Conservation (phyloP, 306 rosid species). For the Fragaria ananassa region DNA sequence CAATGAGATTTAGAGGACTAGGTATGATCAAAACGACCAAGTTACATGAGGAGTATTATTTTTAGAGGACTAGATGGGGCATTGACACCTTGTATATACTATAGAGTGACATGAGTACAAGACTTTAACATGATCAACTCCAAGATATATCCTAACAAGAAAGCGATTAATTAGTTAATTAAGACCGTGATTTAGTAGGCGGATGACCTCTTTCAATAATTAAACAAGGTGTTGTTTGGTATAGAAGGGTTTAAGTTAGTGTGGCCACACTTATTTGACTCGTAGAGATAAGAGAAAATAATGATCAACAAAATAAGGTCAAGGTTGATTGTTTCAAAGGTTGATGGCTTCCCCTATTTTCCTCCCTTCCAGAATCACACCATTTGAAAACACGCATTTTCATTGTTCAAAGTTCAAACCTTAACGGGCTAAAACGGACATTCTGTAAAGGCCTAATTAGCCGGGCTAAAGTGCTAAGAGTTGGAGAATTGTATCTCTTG, state of each 20-base stretch:
- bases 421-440: too few species aligned
- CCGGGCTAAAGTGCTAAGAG: neutral
- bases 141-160: neutral
- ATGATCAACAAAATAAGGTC: neutral
- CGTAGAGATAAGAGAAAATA: too few species aligned
- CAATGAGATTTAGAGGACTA: neutral
- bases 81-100: too few species aligned
- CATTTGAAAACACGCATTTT: neutral
- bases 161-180: neutral
- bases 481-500: neutral
- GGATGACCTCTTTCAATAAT: too few species aligned
- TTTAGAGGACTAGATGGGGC: neutral
- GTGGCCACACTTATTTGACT: neutral
- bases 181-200: neutral
- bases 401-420: too few species aligned
- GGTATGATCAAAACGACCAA: neutral
- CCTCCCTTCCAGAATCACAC: neutral
- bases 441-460: neutral
- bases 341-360: neutral
- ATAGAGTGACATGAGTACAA: neutral
- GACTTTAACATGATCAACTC: neutral
- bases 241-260: too few species aligned
- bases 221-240: too few species aligned
- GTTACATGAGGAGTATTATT: neutral
- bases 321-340: too few species aligned